Percentiles rank a stretch among this genome's conserved stretches.
These are phyloP conservation scores for Panaeolus papilionaceus DNA, from an alignment of 768 basidiomycete species.

Conservation along the genomic window DNA sequence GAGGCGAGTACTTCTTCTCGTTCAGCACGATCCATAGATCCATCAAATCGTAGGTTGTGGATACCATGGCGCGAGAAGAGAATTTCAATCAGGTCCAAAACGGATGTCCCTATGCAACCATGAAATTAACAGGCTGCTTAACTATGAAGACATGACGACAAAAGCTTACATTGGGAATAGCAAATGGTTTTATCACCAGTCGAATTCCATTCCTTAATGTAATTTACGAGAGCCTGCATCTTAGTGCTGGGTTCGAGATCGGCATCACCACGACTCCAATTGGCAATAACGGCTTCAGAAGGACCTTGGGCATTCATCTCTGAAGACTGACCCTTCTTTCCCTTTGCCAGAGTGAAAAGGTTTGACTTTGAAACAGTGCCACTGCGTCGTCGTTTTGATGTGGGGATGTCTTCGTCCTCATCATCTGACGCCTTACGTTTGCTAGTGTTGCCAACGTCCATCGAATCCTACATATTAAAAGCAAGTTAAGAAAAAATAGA, in stretches of 20 bases:
- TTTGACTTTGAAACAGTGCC: constrained; percentile 19
- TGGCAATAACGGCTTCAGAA: constrained; percentile 51
- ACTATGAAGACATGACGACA: too few species aligned
- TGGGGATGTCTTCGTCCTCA: constrained; percentile 26
- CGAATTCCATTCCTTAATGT: constrained; percentile 63
- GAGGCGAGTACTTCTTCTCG: constrained; percentile 55
- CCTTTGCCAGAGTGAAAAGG: constrained; percentile 14
- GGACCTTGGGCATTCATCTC: constrained; percentile 36
- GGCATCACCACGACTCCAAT: constrained; percentile 66
- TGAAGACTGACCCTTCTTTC: constrained; percentile 33
- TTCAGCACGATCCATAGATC: constrained; percentile 62
- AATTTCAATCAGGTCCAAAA: constrained; percentile 71
- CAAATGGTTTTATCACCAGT: constrained; percentile 74
- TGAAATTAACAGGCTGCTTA: too few species aligned
- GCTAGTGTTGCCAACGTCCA: constrained; percentile 29
- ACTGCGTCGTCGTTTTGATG: constrained; percentile 27
- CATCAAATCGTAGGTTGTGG: constrained; percentile 66
- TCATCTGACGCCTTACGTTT: constrained; percentile 28
- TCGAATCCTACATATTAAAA: constrained; percentile 19
- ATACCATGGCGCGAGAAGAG: constrained; percentile 65
- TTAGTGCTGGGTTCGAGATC: constrained; percentile 72
- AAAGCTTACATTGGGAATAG: constrained; percentile 68
- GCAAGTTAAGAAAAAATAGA: not conserved
- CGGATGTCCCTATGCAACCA: constrained; percentile 67
- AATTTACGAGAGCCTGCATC: constrained; percentile 62